phyloP scores from a whole-genome alignment of 2,329 filamentous ascomycete species.

The Beauveria sp. region DNA sequence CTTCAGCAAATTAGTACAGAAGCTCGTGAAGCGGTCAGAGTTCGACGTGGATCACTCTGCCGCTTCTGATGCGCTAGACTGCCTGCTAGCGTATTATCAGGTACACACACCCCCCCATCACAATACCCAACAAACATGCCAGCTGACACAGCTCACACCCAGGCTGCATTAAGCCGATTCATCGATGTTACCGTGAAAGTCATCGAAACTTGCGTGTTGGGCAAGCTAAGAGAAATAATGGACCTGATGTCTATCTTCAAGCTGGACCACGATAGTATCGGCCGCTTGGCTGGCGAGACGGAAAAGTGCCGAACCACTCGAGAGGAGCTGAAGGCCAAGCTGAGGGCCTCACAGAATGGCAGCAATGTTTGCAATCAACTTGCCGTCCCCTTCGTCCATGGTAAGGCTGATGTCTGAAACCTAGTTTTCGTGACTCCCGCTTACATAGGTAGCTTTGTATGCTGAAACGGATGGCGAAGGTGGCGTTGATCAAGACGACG shows the following conservation, averaged over 20 bases:
- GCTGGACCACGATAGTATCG: neutral
- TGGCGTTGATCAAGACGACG: too few relatives aligned
- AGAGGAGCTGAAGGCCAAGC: neutral
- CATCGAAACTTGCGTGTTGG: neutral
- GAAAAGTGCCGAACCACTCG: neutral
- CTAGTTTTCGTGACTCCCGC: too few relatives aligned
- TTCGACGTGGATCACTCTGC: too few relatives aligned
- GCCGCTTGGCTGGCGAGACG: neutral
- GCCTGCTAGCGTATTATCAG: too few relatives aligned
- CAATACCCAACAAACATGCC: too few relatives aligned
- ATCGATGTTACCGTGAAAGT: neutral
- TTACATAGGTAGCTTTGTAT: too few relatives aligned
- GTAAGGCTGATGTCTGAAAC: neutral
- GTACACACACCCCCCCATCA: too few relatives aligned
- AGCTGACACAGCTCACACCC: neutral
- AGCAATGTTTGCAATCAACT: constrained; percentile 4
- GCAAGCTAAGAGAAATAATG: neutral
- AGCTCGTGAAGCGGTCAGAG: too few relatives aligned
- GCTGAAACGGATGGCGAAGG: too few relatives aligned
- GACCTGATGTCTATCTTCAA: neutral
- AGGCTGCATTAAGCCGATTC: neutral
- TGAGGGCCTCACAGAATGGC: neutral
- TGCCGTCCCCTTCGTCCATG: neutral
- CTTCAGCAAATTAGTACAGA: too few relatives aligned
- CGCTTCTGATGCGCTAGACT: too few relatives aligned